Evolutionary conservation across 2,329 filamentous ascomycete species (phyloP).

Genomic region (Hortaea sp.): DNA sequence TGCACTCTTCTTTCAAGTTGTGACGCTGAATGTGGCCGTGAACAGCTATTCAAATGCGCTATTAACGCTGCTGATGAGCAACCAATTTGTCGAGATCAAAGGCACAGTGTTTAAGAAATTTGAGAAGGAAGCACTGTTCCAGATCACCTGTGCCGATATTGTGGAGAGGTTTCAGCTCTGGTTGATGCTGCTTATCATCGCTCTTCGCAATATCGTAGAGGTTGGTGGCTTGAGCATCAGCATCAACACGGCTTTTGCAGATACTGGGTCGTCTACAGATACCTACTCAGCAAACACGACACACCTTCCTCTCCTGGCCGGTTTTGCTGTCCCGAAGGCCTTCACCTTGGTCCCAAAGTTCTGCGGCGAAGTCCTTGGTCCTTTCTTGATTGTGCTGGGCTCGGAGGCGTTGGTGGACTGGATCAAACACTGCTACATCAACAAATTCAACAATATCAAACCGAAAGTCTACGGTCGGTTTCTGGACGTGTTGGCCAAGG

Average conservation of each 20-base stretch:
- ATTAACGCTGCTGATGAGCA: conserved; percentile 83
- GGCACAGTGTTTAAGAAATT: conserved; percentile 97
- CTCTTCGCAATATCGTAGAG: conserved; percentile 90
- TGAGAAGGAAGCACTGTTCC: conserved; percentile 95
- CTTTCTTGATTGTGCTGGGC: conserved; percentile 86
- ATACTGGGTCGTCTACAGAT: conserved; percentile 13
- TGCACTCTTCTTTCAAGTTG: conserved; percentile 91
- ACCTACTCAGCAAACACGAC: conserved; percentile 35
- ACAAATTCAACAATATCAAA: conserved; percentile 96
- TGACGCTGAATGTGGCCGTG: conserved; percentile 93
- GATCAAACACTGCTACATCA: conserved; percentile 95
- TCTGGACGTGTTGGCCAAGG: conserved; percentile 87
- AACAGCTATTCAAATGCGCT: conserved; percentile 97
- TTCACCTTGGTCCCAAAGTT: conserved; percentile 83
- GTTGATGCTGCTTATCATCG: conserved; percentile 95
- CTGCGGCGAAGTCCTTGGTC: conserved; percentile 82
- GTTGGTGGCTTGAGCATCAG: conserved; percentile 67
- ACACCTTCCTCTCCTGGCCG: conserved; percentile 38
- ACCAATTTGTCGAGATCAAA: conserved; percentile 99
- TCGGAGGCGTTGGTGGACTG: conserved; percentile 96
- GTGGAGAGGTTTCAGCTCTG: conserved; percentile 96
- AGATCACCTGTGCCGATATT: conserved; percentile 90
- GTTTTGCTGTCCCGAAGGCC: conserved; percentile 75
- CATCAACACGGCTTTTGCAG: conserved; percentile 16
- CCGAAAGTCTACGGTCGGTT: conserved; percentile 82